These are phyloP conservation scores for Luffa aegyptiaca DNA, from an alignment of 306 rosid species.

Conservation along the genomic window DNA sequence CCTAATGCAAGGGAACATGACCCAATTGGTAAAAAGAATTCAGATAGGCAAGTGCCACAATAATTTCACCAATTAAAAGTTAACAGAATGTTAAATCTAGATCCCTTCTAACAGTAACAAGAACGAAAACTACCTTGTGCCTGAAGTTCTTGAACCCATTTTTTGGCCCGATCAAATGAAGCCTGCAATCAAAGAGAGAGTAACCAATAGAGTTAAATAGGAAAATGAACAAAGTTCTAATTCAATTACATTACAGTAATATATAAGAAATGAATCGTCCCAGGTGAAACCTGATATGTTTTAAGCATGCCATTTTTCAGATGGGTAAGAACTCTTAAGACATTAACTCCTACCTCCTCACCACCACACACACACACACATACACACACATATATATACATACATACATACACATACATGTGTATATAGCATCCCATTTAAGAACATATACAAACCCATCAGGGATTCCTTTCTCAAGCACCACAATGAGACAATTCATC, in stretches of 20 bases:
- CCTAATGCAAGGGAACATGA: conserved; percentile 15
- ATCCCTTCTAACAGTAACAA: not conserved
- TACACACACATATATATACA: not conserved
- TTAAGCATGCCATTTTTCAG: not conserved
- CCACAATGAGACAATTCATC: not conserved
- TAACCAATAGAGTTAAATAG: not conserved
- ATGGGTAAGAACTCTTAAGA: not conserved
- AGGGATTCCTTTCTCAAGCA: not conserved
- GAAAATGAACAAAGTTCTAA: not conserved
- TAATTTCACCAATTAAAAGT: not conserved
- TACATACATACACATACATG: not conserved
- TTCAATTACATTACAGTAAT: not conserved
- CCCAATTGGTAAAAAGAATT: not conserved
- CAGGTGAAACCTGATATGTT: not conserved
- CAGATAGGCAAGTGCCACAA: not conserved
- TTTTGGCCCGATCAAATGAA: conserved; percentile 49
- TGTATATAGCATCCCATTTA: not conserved
- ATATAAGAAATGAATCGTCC: not conserved
- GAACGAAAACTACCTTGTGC: conserved; percentile 33
- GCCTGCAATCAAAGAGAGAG: conserved; percentile 19
- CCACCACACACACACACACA: not conserved
- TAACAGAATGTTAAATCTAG: not conserved
- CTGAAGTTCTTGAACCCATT: conserved; percentile 51
- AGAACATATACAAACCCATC: not conserved
- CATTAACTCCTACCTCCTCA: not conserved